Conservation (phyloP, 768 basidiomycete species). For the Tremella mesenterica region DNA sequence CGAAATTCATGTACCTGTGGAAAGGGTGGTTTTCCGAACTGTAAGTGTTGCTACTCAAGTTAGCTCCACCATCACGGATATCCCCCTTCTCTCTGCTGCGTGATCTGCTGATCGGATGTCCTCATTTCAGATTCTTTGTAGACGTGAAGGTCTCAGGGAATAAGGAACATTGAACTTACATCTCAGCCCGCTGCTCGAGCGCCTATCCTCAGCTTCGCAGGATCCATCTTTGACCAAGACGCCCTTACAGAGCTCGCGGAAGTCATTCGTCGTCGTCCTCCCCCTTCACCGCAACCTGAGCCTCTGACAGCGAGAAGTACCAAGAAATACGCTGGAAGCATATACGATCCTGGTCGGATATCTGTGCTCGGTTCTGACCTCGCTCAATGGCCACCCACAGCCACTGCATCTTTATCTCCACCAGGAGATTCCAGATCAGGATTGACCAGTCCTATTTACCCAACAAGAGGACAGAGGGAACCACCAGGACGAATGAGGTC, state of each 20-base stretch:
- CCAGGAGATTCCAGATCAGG: neutral
- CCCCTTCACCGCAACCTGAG: neutral
- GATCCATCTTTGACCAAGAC: slow-evolving; percentile 12
- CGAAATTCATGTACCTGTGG: neutral
- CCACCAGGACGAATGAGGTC: no score
- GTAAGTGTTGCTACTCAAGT: slow-evolving; percentile 4
- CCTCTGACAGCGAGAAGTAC: neutral
- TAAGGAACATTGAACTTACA: neutral
- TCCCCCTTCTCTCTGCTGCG: no score
- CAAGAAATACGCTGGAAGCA: slow-evolving; percentile 17
- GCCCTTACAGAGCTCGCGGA: slow-evolving; percentile 3
- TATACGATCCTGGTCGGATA: slow-evolving; percentile 9
- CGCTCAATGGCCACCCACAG: slow-evolving; percentile 10
- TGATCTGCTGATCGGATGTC: no score
- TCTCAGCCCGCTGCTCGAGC: slow-evolving; percentile 7
- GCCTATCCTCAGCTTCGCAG: slow-evolving; percentile 14
- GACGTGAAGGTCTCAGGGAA: neutral
- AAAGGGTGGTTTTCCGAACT: slow-evolving; percentile 9
- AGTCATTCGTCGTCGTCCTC: neutral
- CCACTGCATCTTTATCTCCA: neutral
- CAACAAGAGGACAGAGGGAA: no score
- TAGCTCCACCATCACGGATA: neutral
- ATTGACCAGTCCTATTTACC: neutral
- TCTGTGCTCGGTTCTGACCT: slow-evolving; percentile 8
- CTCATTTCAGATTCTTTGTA: no score